A percentile compares a stretch with the other conserved stretches of the same genome.
Conservation (phyloP, 257 asterid genomes). For the Solanum virginianum region DNA sequence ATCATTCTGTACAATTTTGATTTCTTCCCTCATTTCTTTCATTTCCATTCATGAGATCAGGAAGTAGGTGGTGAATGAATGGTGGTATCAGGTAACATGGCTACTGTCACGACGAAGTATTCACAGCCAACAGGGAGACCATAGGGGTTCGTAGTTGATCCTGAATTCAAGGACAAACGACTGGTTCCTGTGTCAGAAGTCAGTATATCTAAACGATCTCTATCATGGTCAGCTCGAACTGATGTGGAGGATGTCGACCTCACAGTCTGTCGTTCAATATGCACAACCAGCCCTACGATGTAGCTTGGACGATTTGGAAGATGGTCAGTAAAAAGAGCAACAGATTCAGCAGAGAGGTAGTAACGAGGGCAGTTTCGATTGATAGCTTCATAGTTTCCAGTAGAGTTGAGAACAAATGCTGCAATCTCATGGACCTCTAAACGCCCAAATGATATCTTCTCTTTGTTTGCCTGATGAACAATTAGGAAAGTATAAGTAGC, state of each 20-base stretch:
- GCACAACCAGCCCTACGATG: conserved; percentile 87
- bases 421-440: conserved; percentile 85
- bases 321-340: conserved; percentile 67
- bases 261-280: conserved; percentile 61
- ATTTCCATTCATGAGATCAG: conserved; percentile 67
- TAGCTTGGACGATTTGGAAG: conserved; percentile 62
- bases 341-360: conserved; percentile 84
- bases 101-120: conserved; percentile 78
- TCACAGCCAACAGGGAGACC: conserved; percentile 79
- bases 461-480: conserved; percentile 67
- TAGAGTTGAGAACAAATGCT: conserved; percentile 73
- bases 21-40: conserved; percentile 77
- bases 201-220: conserved; percentile 28
- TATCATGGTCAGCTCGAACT: conserved; percentile 18
- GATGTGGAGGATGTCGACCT: conserved; percentile 25
- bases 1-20: conserved; percentile 31
- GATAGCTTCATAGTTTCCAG: conserved; percentile 77
- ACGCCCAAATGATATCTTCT: conserved; percentile 72
- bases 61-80: conserved; percentile 68
- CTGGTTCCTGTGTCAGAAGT: conserved; percentile 35
- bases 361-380: conserved; percentile 64
- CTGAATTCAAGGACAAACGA: conserved; percentile 21
- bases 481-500: background rate
- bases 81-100: conserved; percentile 77
- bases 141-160: conserved; percentile 26